Evolutionary conservation across 163 green algal genomes (phyloP), one percentile per base, ranked within the genome.

Genomic region (Chlamydomonas reinhardtii): DNA sequence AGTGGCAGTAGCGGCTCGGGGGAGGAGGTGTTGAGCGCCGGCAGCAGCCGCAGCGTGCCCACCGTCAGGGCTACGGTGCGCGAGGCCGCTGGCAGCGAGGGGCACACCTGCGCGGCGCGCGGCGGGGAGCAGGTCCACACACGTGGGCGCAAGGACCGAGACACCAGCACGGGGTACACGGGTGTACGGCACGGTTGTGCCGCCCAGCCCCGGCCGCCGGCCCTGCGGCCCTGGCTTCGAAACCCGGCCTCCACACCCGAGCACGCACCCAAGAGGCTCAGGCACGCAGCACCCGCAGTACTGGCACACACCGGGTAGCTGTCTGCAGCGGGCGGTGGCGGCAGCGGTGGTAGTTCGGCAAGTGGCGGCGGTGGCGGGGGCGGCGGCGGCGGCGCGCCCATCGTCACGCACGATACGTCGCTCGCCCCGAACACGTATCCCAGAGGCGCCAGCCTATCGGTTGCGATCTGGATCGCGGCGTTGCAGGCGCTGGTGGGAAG

Each of bases 371-470:
- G 74, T 14, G 76, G 76, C 27, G 75, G 11, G 4, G 75, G 76
- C 48, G 76, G 76, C 25, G 61, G 61, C 27, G 76, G 76, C 16
- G 76, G 35, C 29, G 35, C 27, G 76, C 27, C 27, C 17, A 73
- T 32, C 12, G 56, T 31, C 2, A 62, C 76, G 39, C 76, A 83
- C 11, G 61, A 39, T 9, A 83, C 16, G 64, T 74, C 68, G 14
- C 9, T 48, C 2, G 27, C 35, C 14, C 14, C 29, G 27, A 83
- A 64, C 0, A 83, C 29, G 76, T 65, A 83, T n/a, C 59, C 19
- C 61, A 83, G 76, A 16, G 76, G 61, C 37, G 76, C 25, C 61
- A 83, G 76, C 37, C 76, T 37, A 2, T 83, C 62, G 15, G 61
- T 37, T 16, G 62, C 37, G 15, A 64, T 64, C n/a, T 83, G 76